Conservation (phyloP, 441 rosid genomes). For the Aquilaria agallochum region DNA sequence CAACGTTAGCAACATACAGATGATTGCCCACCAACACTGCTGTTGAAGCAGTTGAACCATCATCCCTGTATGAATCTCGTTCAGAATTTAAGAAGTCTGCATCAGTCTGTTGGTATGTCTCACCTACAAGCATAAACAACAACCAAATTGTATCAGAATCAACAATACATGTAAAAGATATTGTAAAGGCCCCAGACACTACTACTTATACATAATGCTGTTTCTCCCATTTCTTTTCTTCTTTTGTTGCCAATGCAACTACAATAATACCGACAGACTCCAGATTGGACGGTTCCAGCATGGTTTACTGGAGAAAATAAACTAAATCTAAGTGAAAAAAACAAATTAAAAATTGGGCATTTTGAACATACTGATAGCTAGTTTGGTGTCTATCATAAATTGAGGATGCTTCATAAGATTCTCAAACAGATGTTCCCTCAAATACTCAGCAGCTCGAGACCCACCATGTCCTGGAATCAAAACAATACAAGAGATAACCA, state of each 20-base stretch:
- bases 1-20: slow-evolving; percentile 97
- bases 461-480: slow-evolving; percentile 90
- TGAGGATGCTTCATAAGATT: slow-evolving; percentile 89
- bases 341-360: slow-evolving; percentile 9
- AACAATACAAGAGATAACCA: background rate
- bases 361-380: slow-evolving; percentile 65
- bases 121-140: slow-evolving; percentile 47
- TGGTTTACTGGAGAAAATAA: slow-evolving; percentile 8
- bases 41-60: slow-evolving; percentile 98
- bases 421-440: slow-evolving; percentile 89
- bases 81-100: slow-evolving; percentile 80
- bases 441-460: slow-evolving; percentile 93
- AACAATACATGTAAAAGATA: slow-evolving; percentile 4
- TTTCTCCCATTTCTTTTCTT: too few species aligned
- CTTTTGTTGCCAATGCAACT: too few species aligned
- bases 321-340: slow-evolving; percentile 6
- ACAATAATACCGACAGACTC: too few species aligned
- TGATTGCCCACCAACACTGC: slow-evolving; percentile 90
- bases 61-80: slow-evolving; percentile 83
- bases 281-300: background rate
- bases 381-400: slow-evolving; percentile 70
- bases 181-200: background rate
- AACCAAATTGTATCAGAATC: slow-evolving; percentile 12
- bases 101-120: slow-evolving; percentile 89
- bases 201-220: too few species aligned